Conservation (phyloP, 1,284 basidiomycete species). For the Tausonia pullulans region DNA sequence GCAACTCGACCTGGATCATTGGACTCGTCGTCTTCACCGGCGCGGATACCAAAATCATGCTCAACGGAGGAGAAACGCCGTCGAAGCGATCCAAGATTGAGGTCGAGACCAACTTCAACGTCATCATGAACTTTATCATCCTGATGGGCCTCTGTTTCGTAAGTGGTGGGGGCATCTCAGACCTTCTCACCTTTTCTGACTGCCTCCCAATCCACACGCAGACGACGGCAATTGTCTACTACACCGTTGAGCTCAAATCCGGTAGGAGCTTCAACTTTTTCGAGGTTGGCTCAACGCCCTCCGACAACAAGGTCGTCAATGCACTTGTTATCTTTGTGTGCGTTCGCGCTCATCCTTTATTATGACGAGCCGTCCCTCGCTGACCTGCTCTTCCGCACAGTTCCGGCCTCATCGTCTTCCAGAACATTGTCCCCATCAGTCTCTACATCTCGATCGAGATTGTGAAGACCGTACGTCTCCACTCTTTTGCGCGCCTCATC, state of each 20-base stretch:
- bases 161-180: slow-evolving; percentile 10
- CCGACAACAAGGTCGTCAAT: slow-evolving; percentile 55
- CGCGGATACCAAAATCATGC: slow-evolving; percentile 93
- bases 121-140: slow-evolving; percentile 82
- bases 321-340: slow-evolving; percentile 72
- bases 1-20: slow-evolving; percentile 91
- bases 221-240: slow-evolving; percentile 53
- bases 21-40: slow-evolving; percentile 92
- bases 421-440: slow-evolving; percentile 95
- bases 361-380: neutral
- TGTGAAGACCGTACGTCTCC: slow-evolving; percentile 35
- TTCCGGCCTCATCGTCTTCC: slow-evolving; percentile 68
- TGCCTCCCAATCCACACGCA: slow-evolving; percentile 11
- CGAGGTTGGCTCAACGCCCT: slow-evolving; percentile 54
- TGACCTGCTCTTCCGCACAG: neutral
- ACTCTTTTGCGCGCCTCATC: no score
- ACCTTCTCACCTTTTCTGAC: neutral
- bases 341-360: neutral
- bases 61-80: slow-evolving; percentile 84
- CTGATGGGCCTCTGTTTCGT: slow-evolving; percentile 61
- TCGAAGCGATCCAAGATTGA: slow-evolving; percentile 94
- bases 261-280: slow-evolving; percentile 64
- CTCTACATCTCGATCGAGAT: slow-evolving; percentile 73
- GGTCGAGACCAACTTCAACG: slow-evolving; percentile 97
- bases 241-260: slow-evolving; percentile 50